phyloP scores from a whole-genome alignment of 371 early-diverging fungal species.

The Lichtheimia hyalospora region DNA sequence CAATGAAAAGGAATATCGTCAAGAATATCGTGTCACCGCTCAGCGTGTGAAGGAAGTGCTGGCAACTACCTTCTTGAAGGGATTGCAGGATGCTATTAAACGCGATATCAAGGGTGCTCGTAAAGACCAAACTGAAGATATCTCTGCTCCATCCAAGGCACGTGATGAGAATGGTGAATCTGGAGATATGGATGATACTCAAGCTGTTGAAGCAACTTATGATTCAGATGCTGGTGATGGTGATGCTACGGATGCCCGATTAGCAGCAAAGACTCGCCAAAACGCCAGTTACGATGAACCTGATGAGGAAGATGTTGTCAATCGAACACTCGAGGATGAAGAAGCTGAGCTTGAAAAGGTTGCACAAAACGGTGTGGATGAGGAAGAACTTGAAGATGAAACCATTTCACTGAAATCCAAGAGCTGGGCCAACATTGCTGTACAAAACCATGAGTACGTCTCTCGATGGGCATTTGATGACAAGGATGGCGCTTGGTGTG shows the following conservation, averaged over 20 bases:
- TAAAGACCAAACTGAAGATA: conserved; percentile 38
- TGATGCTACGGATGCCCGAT: conserved; percentile 70
- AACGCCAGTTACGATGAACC: conserved; percentile 75
- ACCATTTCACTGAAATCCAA: conserved; percentile 4
- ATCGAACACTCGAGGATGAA: conserved; percentile 49
- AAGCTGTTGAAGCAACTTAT: conserved; percentile 36
- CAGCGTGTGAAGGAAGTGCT: conserved; percentile 73
- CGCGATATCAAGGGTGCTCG: conserved; percentile 63
- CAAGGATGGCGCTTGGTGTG: conserved; percentile 73
- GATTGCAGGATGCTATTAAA: conserved; percentile 66
- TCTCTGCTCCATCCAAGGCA: conserved; percentile 40
- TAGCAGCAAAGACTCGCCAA: conserved; percentile 59
- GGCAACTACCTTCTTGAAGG: conserved; percentile 68
- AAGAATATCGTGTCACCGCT: conserved; percentile 76
- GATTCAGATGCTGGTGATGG: conserved; percentile 65
- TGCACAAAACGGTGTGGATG: conserved; percentile 44
- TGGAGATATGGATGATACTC: conserved; percentile 56
- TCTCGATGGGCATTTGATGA: conserved; percentile 72
- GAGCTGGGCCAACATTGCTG: conserved; percentile 20
- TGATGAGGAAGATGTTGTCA: conserved; percentile 74
- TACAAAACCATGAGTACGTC: conserved; percentile 62
- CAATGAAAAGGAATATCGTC: conserved; percentile 70
- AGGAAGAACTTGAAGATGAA: conserved; percentile 42
- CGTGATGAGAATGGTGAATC: conserved; percentile 21
- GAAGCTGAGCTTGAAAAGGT: conserved; percentile 57